Base-by-base conservation (phyloP, 1,139 yeast species). In the Geotrichum klebahnii region DNA sequence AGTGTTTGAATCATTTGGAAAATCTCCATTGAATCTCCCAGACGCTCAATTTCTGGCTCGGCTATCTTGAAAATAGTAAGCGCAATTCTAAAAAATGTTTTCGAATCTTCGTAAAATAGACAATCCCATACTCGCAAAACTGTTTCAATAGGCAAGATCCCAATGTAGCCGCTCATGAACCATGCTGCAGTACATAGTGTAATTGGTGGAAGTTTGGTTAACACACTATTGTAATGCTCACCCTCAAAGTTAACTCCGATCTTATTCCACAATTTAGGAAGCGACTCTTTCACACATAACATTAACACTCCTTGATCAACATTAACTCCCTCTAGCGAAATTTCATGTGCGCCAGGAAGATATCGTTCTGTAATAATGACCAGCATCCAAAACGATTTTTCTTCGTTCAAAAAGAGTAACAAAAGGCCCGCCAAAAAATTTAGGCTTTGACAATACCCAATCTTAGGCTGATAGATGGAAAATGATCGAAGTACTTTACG, bases 91-190 rank as follows among this genome's bases (percentile, higher is more conserved):
- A 90, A 92, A 16, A 92, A 74, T 3, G 94, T 80, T 63, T 87
- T 88, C 1, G 95, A 83, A 20, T 89, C 97, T 65, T 92, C 97
- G 62, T 84, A 88, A 74, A 95, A 90, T 51, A 92, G 69, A 47
- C 94, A 86, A 66, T 92, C 98, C 98, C 98, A 92, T 0, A 92
- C 83, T 52, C 97, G 71, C 46, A 92, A 71, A 9, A 87, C 84
- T 0, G 95, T 81, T 63, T 92, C 97, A 16, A 87, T 79, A 0
- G 97, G 98, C 37, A 92, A 68, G 1, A 82, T 79, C 0, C 96
- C 96, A 36, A 90, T 88, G 68, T 85, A 92, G 5, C 88, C 78
- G 56, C 96, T 85, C 98, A 92, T 92, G 65, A 92, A 92, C 98
- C 98, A 92, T 44, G 96, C 83, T 0, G 97, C 90, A 0, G 97